Evolutionary conservation across 768 basidiomycete genomes (phyloP).

Genomic region (Pisolithus marmoratus): DNA sequence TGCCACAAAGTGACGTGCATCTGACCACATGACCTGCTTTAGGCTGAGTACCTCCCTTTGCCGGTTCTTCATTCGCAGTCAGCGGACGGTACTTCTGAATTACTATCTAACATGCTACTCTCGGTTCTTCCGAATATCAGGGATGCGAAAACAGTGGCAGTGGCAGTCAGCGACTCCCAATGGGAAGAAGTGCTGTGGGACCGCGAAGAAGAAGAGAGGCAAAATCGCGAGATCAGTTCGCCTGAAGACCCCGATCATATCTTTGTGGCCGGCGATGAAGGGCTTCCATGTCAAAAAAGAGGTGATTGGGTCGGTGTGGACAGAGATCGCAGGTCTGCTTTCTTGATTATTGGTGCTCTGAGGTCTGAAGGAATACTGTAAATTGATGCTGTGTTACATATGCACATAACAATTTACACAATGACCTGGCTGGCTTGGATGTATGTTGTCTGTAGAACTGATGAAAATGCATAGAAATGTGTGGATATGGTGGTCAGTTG

Average conservation of each 20-base stretch:
- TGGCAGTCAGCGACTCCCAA: slow-evolving; percentile 70
- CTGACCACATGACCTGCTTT: background rate
- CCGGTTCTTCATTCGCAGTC: slow-evolving; percentile 60
- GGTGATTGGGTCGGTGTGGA: slow-evolving; percentile 78
- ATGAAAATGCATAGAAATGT: too few species aligned
- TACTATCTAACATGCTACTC: slow-evolving; percentile 68
- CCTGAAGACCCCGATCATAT: slow-evolving; percentile 41
- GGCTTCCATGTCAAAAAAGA: slow-evolving; percentile 39
- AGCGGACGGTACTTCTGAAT: slow-evolving; percentile 63
- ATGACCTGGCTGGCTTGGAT: too few species aligned
- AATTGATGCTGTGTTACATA: slow-evolving; percentile 8
- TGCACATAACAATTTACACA: too few species aligned
- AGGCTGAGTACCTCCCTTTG: slow-evolving; percentile 83
- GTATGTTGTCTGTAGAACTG: too few species aligned
- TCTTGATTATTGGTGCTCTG: slow-evolving; percentile 71
- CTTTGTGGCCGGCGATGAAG: slow-evolving; percentile 58
- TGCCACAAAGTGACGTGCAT: background rate
- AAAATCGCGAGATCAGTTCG: slow-evolving; percentile 17
- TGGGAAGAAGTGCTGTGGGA: slow-evolving; percentile 83
- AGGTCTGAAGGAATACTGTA: slow-evolving; percentile 65
- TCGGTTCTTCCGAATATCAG: slow-evolving; percentile 69
- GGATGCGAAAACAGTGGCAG: slow-evolving; percentile 71
- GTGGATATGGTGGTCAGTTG: too few species aligned
- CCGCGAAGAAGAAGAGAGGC: slow-evolving; percentile 53
- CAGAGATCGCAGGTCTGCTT: slow-evolving; percentile 74